phyloP scores from a whole-genome alignment of 2,329 filamentous ascomycete species.

The Neonectria neomacrospora region DNA sequence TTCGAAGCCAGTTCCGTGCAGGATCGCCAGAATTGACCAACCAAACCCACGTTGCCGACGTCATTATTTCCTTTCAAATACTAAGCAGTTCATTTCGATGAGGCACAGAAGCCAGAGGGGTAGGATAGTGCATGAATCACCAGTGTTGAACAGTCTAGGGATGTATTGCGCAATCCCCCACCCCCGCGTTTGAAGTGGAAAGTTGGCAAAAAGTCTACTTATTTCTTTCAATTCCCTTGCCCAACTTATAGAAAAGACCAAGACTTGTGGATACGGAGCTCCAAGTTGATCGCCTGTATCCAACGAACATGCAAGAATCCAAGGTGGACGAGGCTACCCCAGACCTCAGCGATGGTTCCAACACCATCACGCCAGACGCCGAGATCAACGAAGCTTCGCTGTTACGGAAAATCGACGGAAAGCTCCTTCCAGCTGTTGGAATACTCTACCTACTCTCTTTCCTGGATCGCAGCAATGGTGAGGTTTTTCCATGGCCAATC shows the following conservation, averaged over 20 bases:
- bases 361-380: slow-evolving; percentile 12
- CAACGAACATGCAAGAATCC: background rate
- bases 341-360: slow-evolving; percentile 37
- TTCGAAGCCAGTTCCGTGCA: background rate
- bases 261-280: background rate
- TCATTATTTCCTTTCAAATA: background rate
- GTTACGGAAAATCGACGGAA: slow-evolving; percentile 65
- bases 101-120: too few relatives aligned
- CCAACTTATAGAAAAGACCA: background rate
- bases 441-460: slow-evolving; percentile 67
- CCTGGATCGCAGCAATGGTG: slow-evolving; percentile 68
- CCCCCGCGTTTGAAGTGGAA: background rate
- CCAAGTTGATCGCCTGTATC: background rate
- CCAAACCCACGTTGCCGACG: background rate
- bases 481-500: slow-evolving; percentile 42
- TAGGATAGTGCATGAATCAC: background rate
- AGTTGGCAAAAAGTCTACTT: background rate
- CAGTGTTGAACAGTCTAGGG: background rate
- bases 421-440: slow-evolving; percentile 64
- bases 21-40: background rate
- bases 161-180: slow-evolving; percentile 2
- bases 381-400: slow-evolving; percentile 66
- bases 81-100: background rate
- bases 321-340: slow-evolving; percentile 19
- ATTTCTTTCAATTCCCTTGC: background rate